Evolutionary conservation across 768 basidiomycete genomes (phyloP).

Genomic region (Tricholoma furcatifolium): DNA sequence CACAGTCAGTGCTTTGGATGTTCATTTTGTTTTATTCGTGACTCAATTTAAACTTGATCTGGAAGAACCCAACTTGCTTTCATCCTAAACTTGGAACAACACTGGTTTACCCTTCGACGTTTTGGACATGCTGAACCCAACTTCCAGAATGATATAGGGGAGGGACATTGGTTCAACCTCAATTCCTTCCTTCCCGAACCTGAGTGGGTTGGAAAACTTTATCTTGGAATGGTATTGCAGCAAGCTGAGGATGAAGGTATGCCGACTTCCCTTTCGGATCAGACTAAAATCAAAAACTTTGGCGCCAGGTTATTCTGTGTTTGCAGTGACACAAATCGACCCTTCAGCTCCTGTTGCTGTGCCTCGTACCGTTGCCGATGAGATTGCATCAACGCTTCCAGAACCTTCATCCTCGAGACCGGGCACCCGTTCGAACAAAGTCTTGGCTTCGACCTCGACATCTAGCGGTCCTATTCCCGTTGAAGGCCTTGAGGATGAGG

Average conservation of each 20-base stretch:
- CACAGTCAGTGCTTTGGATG: slow-evolving; percentile 55
- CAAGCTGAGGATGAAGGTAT: slow-evolving; percentile 85
- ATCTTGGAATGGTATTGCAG: slow-evolving; percentile 82
- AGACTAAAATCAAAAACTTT: not conserved
- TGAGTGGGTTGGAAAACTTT: slow-evolving; percentile 81
- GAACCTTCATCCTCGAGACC: slow-evolving; percentile 34
- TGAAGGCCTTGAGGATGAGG: slow-evolving; percentile 73
- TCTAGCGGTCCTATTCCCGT: slow-evolving; percentile 11
- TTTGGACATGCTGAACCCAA: slow-evolving; percentile 60
- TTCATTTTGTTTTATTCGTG: not conserved
- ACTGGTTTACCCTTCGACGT: slow-evolving; percentile 87
- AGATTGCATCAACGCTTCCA: slow-evolving; percentile 62
- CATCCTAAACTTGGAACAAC: slow-evolving; percentile 81
- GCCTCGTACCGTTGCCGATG: slow-evolving; percentile 69
- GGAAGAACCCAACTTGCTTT: slow-evolving; percentile 79
- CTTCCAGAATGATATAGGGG: slow-evolving; percentile 31
- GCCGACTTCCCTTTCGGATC: slow-evolving; percentile 9
- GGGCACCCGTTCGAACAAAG: slow-evolving; percentile 2
- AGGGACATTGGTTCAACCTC: slow-evolving; percentile 54
- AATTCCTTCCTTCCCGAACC: slow-evolving; percentile 72
- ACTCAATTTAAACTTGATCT: not conserved
- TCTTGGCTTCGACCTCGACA: slow-evolving; percentile 8
- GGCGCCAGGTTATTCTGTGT: slow-evolving; percentile 71
- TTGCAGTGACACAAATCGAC: slow-evolving; percentile 70
- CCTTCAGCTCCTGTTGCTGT: slow-evolving; percentile 51